phyloP scores from a whole-genome alignment of 352 stramenopile genomes.

The Detonula confervacea region DNA sequence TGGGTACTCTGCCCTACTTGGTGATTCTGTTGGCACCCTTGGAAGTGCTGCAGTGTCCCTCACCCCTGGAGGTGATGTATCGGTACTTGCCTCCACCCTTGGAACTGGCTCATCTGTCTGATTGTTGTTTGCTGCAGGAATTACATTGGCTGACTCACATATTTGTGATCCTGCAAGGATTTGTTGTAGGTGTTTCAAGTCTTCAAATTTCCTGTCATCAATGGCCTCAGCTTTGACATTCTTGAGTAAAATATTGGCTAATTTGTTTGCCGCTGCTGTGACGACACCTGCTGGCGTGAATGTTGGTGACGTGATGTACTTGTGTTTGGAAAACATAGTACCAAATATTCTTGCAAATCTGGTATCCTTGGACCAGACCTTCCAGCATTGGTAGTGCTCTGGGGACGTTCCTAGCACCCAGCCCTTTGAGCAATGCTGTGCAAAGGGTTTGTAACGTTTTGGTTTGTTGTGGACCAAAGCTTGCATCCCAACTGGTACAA shows the following conservation, averaged over 20 bases:
- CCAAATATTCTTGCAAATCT: neutral
- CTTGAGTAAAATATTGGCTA: neutral
- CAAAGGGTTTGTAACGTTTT: neutral
- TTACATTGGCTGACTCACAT: no score
- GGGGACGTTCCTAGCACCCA: constrained; percentile 10
- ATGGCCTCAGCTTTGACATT: neutral
- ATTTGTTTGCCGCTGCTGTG: neutral
- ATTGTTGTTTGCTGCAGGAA: no score
- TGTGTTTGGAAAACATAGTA: constrained; percentile 1
- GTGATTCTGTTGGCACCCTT: neutral
- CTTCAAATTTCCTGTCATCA: no score
- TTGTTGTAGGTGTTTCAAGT: no score
- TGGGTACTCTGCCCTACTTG: neutral
- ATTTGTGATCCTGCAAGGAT: no score
- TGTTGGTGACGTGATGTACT: constrained; percentile 5
- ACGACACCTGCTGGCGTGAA: neutral
- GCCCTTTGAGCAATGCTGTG: neutral
- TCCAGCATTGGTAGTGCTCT: constrained; percentile 23
- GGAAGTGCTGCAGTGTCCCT: neutral
- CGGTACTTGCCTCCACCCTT: neutral
- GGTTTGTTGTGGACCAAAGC: constrained; percentile 16
- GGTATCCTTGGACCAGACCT: neutral
- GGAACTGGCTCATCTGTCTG: no score
- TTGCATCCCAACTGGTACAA: constrained; percentile 26
- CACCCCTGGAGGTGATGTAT: neutral